Percentiles rank a stretch among this genome's conserved stretches.
phyloP scores from a whole-genome alignment of 2,329 filamentous ascomycete species.

The Aspergillus aculeatinus region DNA sequence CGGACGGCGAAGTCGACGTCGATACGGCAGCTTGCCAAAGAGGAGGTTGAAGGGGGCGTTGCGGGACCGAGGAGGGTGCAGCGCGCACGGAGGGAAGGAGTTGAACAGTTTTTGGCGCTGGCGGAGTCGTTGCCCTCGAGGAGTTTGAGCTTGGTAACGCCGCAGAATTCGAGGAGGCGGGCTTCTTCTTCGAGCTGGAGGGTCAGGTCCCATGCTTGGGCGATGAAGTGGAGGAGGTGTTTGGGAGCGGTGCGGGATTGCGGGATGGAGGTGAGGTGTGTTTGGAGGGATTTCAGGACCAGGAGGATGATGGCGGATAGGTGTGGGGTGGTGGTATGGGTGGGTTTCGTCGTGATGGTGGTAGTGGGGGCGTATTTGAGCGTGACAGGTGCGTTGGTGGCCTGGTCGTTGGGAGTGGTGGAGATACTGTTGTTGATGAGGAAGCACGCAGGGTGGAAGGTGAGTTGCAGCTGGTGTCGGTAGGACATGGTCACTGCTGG shows the following conservation, averaged over 20 bases:
- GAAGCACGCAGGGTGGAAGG: constrained; percentile 44
- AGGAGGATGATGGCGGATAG: constrained; percentile 41
- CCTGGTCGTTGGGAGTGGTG: constrained; percentile 22
- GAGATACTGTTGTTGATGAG: constrained; percentile 20
- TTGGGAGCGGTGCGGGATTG: constrained; percentile 38
- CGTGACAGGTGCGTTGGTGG: constrained; percentile 32
- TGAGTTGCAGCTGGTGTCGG: constrained; percentile 41
- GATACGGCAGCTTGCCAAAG: constrained; percentile 22
- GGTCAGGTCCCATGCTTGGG: constrained; percentile 44
- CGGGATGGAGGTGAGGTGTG: constrained; percentile 35
- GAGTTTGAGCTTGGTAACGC: constrained; percentile 42
- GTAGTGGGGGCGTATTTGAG: constrained; percentile 32
- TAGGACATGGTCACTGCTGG: constrained; percentile 44
- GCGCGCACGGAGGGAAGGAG: constrained; percentile 33
- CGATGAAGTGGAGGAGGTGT: constrained; percentile 42
- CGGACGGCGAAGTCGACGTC: constrained; percentile 44
- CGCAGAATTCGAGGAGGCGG: constrained; percentile 45
- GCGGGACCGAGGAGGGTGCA: constrained; percentile 39
- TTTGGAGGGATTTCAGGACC: constrained; percentile 44
- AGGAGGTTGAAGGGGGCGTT: constrained; percentile 9
- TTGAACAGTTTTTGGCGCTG: background rate
- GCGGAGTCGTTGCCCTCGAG: constrained; percentile 22
- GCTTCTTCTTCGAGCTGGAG: constrained; percentile 44
- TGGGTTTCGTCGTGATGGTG: constrained; percentile 15
- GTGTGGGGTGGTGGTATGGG: constrained; percentile 8